Base-by-base conservation (phyloP, 345 rosid species). In the Dipteronia sinensis region DNA sequence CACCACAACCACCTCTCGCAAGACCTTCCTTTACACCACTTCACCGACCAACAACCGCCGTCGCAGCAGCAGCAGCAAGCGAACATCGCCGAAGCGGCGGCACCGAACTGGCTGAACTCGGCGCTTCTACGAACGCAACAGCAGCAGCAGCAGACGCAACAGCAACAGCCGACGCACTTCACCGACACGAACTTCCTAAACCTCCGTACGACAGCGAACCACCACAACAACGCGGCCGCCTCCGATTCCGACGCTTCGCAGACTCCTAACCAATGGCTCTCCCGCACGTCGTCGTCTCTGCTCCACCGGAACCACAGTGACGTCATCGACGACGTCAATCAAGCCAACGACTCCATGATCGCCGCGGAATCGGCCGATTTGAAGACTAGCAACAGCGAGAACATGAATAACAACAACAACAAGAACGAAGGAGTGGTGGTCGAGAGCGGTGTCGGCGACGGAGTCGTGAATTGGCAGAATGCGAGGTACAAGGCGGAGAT, bases 401-500 rank as follows among this genome's bases (percentile, higher is more conserved):
- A 71, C 20, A 81, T 83, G 89, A 86, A 79, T 27, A 73, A 70
- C 12, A 81, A 75, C 34, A 59, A 29, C 31, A 71, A 72, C 64
- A 87, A 83, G 78, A 86, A 81, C 74, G 87, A 90, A 78, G 90
- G 87, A 2, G 75, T 55, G 20, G 88, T 65, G 4, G 87, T 77
- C 31, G 88, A 83, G 74, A 84, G 85, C 20, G 80, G 80, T 1
- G 82, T 75, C 63, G 92, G 76, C 10, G 91, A 81, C 25, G 92
- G 92, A 17, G 87, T 84, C 0, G 76, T 88, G 84, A 91, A 85
- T 81, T 93, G 99, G 99, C 94, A 91, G 76, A 91, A 87, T 83
- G 99, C 98, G 74, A 88, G 93, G 80, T 68, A 73, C 84, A 97
- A 97, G 84, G 93, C 94, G 77, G 98, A 94, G 83, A 90, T 97